A percentile compares a stretch with the other conserved stretches of the same genome.
These are phyloP conservation scores for Leccinum fibrillosum DNA, from an alignment of 768 basidiomycete species.

Conservation along the genomic window DNA sequence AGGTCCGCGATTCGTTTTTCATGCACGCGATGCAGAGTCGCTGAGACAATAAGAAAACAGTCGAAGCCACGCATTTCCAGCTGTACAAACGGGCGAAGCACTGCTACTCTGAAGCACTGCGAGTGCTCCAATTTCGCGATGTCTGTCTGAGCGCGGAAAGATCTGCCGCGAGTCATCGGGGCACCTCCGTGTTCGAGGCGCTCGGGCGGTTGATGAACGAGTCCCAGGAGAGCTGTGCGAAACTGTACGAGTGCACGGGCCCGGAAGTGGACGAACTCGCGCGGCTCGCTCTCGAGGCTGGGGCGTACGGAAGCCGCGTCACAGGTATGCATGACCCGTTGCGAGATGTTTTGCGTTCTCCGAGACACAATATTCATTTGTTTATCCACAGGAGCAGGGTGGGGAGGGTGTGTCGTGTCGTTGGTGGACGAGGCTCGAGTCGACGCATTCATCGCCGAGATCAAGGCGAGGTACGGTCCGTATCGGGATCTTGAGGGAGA, in stretches of 20 bases:
- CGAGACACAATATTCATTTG: neutral
- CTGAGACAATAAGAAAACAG: constrained; percentile 22
- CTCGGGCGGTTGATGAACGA: constrained; percentile 78
- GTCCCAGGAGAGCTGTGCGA: constrained; percentile 67
- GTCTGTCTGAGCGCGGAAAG: constrained; percentile 50
- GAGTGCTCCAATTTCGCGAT: constrained; percentile 75
- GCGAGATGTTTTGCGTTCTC: neutral
- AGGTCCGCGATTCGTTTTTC: constrained; percentile 43
- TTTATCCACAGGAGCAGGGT: constrained; percentile 64
- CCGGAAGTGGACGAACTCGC: constrained; percentile 73
- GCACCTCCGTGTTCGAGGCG: constrained; percentile 35
- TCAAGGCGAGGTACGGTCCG: constrained; percentile 60
- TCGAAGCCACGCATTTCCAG: constrained; percentile 79
- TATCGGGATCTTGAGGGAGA: constrained; percentile 60
- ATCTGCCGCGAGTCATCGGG: constrained; percentile 14
- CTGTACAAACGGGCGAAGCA: constrained; percentile 81
- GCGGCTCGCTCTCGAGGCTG: constrained; percentile 58
- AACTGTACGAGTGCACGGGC: constrained; percentile 76
- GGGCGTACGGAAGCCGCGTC: constrained; percentile 47
- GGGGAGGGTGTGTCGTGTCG: constrained; percentile 89
- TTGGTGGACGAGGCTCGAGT: constrained; percentile 67
- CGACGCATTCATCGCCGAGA: constrained; percentile 56
- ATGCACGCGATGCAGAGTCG: neutral
- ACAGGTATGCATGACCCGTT: neutral
- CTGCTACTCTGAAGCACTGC: constrained; percentile 74